These are phyloP conservation scores for Phyllosticta citrichinensis DNA, from an alignment of 2,329 filamentous ascomycete genomes.

Conservation along the genomic window DNA sequence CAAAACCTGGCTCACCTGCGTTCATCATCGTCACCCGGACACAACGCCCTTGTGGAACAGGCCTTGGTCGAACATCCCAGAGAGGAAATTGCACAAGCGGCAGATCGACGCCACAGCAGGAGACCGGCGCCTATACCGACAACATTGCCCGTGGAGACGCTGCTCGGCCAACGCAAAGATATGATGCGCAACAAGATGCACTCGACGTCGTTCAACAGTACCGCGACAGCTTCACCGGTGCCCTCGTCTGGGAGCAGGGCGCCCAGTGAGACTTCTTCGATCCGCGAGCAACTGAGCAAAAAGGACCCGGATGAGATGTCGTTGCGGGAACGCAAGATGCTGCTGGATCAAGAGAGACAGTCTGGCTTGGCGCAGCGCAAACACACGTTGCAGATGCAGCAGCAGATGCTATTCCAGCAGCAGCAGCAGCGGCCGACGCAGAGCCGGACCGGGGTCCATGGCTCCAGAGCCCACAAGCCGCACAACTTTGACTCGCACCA, in stretches of 20 bases:
- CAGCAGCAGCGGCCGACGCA: slow-evolving; percentile 2
- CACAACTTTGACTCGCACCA: slow-evolving; percentile 29
- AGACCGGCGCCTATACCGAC: neutral
- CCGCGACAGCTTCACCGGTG: neutral
- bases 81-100: slow-evolving; percentile 18
- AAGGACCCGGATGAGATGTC: slow-evolving; percentile 57
- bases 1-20: slow-evolving; percentile 13
- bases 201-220: slow-evolving; percentile 3
- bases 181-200: slow-evolving; percentile 3
- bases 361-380: slow-evolving; percentile 6
- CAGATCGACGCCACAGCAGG: slow-evolving; percentile 5
- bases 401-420: neutral
- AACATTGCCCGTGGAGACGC: slow-evolving; percentile 1
- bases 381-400: neutral
- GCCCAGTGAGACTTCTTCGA: slow-evolving; percentile 16
- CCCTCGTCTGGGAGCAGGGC: neutral
- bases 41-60: slow-evolving; percentile 15
- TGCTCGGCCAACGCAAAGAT: slow-evolving; percentile 3
- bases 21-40: slow-evolving; percentile 21
- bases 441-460: neutral
- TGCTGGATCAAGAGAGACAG: slow-evolving; percentile 25
- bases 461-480: slow-evolving; percentile 6
- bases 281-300: slow-evolving; percentile 42
- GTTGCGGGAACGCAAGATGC: slow-evolving; percentile 50
- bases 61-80: slow-evolving; percentile 28